phyloP scores from a whole-genome alignment of 2,329 filamentous ascomycete genomes.

The Coleophoma cylindrospora region DNA sequence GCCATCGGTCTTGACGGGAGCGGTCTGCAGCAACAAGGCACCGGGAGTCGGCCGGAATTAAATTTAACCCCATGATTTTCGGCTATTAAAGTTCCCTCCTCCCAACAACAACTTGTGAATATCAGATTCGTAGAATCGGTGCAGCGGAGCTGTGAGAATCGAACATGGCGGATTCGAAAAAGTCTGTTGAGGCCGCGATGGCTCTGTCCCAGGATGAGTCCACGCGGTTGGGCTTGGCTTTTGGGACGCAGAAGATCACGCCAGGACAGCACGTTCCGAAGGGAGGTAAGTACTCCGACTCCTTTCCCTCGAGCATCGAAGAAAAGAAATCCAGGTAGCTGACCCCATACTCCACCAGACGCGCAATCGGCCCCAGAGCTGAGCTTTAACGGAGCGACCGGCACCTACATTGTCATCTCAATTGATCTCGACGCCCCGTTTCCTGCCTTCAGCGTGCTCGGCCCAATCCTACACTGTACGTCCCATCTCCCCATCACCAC shows the following conservation, averaged over 20 bases:
- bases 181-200: background rate
- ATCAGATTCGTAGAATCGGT: too few relatives aligned
- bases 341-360: slow-evolving; percentile 4
- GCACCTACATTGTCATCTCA: slow-evolving; percentile 32
- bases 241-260: slow-evolving; percentile 22
- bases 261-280: slow-evolving; percentile 27
- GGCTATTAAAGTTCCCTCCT: too few relatives aligned
- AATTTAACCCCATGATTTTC: too few relatives aligned
- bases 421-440: slow-evolving; percentile 45
- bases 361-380: slow-evolving; percentile 16
- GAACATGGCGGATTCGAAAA: too few relatives aligned
- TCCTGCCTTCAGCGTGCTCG: slow-evolving; percentile 32
- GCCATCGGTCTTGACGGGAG: too few relatives aligned
- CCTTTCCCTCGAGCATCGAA: background rate
- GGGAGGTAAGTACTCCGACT: slow-evolving; percentile 15
- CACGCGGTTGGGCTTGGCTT: slow-evolving; percentile 24
- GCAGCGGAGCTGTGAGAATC: too few relatives aligned
- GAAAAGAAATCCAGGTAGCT: background rate
- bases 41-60: too few relatives aligned
- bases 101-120: too few relatives aligned
- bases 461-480: slow-evolving; percentile 42
- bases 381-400: slow-evolving; percentile 6
- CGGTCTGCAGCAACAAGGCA: too few relatives aligned
- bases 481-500: slow-evolving; percentile 8
- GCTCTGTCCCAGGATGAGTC: slow-evolving; percentile 20